Conservation (phyloP, 225 moss, liverwort and hornwort species). For the Bryum argenteum region DNA sequence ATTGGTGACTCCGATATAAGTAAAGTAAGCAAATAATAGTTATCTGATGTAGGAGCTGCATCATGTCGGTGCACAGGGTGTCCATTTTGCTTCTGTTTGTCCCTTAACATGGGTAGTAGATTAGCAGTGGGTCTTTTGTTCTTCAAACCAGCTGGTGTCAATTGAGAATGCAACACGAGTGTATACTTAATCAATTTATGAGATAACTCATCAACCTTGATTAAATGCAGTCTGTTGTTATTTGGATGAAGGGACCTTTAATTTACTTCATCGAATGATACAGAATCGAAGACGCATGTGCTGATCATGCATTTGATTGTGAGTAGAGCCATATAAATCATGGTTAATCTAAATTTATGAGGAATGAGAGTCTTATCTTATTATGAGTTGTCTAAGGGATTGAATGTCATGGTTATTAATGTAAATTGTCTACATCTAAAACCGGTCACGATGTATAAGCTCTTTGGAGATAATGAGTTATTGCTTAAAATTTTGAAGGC, state of each 20-base stretch:
- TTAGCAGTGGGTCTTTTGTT: constrained; percentile 60
- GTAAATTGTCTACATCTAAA: too few species aligned
- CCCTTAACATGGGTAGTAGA: constrained; percentile 54
- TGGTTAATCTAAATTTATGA: too few species aligned
- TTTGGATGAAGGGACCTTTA: background rate
- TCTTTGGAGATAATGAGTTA: too few species aligned
- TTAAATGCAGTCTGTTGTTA: background rate
- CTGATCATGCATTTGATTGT: too few species aligned
- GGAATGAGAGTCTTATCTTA: too few species aligned
- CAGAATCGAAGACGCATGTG: constrained; percentile 69
- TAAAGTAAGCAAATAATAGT: constrained; percentile 27
- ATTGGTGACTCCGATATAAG: background rate
- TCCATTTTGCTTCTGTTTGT: constrained; percentile 52
- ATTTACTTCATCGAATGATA: constrained; percentile 96
- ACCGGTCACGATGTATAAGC: too few species aligned
- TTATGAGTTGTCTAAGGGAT: too few species aligned
- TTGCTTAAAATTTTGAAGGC: too few species aligned
- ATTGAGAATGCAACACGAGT: constrained; percentile 37
- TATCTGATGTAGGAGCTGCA: constrained; percentile 78
- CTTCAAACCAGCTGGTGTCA: constrained; percentile 44
- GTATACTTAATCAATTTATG: background rate
- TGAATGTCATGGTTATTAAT: too few species aligned
- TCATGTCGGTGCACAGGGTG: constrained; percentile 69
- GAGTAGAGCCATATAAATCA: too few species aligned
- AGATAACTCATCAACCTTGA: background rate